Evolutionary conservation across 441 rosid species (phyloP).

Genomic region (Arabidopsis hybrid): DNA sequence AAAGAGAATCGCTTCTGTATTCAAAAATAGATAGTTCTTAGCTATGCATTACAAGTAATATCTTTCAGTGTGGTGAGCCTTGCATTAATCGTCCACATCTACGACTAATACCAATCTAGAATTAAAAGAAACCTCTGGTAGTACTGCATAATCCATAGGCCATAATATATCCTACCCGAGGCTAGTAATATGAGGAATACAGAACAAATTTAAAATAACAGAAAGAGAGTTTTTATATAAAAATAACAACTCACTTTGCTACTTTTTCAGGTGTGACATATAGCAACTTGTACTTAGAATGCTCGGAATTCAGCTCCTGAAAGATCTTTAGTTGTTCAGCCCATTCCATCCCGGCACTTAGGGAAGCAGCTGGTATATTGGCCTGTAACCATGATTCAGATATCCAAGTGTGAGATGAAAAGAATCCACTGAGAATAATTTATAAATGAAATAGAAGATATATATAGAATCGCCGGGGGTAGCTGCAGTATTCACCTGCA

Average conservation of each 20-base stretch:
- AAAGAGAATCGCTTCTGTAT: constrained; percentile 88
- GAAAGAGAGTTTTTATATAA: background rate
- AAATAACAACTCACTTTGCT: constrained; percentile 74
- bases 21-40: constrained; percentile 36
- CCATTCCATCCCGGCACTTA: constrained; percentile 98
- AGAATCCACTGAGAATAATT: constrained; percentile 32
- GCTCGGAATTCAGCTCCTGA: constrained; percentile 84
- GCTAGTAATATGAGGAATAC: constrained; percentile 19
- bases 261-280: constrained; percentile 99
- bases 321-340: constrained; percentile 90
- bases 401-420: constrained; percentile 30
- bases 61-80: background rate
- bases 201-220: background rate
- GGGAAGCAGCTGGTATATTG: constrained; percentile 88
- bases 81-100: constrained; percentile 11
- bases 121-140: constrained; percentile 15
- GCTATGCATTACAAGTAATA: constrained; percentile 10
- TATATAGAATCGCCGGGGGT: constrained; percentile 13
- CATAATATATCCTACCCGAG: constrained; percentile 19
- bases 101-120: constrained; percentile 14
- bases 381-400: constrained; percentile 59
- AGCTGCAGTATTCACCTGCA: constrained; percentile 65
- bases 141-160: constrained; percentile 18
- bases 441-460: constrained; percentile 31
- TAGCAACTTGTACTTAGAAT: constrained; percentile 82